Evolutionary conservation across 129 eudicot species (phyloP).

Genomic region (Flaveria ramosissima): DNA sequence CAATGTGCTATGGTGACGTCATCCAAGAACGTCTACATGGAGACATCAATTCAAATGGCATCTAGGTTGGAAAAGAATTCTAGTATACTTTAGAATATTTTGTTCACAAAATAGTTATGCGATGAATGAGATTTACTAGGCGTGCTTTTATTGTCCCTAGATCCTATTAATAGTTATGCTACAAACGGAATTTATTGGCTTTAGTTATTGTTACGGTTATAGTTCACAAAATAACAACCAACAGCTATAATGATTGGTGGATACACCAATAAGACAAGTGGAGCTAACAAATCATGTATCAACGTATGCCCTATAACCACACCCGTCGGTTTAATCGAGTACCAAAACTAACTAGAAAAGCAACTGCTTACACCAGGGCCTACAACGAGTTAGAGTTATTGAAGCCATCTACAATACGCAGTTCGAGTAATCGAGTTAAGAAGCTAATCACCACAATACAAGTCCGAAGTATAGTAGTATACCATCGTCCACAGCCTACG

Average conservation of each 20-base stretch:
- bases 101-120: constrained; percentile 3
- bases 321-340: constrained; percentile 20
- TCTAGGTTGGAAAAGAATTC: constrained; percentile 29
- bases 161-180: too few relatives aligned
- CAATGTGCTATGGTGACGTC: constrained; percentile 30
- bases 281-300: neutral
- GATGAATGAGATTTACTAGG: too few relatives aligned
- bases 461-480: too few relatives aligned
- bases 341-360: constrained; percentile 28
- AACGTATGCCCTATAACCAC: neutral
- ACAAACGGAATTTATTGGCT: too few relatives aligned
- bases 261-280: constrained; percentile 32
- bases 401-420: neutral
- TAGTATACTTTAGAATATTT: constrained; percentile 25
- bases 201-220: too few relatives aligned
- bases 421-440: neutral
- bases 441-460: constrained; percentile 24
- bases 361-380: constrained; percentile 21
- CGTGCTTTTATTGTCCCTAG: too few relatives aligned
- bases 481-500: constrained; percentile 17
- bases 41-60: constrained; percentile 33
- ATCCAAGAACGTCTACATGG: constrained; percentile 28
- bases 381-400: constrained; percentile 21
- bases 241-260: neutral
- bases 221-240: neutral